Evolutionary conservation across 2,329 filamentous ascomycete genomes (phyloP).

Genomic region (Aureobasidium uvarum): DNA sequence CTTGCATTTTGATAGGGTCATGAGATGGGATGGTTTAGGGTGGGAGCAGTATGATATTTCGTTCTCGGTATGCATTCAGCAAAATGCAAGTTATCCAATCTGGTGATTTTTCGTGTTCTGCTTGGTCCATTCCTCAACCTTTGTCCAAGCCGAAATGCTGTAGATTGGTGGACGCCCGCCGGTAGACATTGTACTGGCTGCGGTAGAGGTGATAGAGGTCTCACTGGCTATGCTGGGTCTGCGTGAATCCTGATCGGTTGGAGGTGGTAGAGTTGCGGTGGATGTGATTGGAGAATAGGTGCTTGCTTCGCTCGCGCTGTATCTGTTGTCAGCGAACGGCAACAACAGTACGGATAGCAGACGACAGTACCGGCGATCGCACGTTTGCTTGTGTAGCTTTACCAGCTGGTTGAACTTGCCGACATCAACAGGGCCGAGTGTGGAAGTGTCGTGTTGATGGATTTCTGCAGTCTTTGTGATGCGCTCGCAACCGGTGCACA

Average conservation of each 20-base stretch:
- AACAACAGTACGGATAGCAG: too few relatives aligned
- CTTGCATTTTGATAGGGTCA: neutral
- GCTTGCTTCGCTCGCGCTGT: neutral
- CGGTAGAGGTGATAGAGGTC: neutral
- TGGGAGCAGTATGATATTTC: neutral
- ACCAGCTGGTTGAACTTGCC: slow-evolving; percentile 15
- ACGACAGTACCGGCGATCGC: slow-evolving; percentile 1
- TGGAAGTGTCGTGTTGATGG: neutral
- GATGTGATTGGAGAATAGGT: neutral
- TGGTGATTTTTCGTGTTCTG: too few relatives aligned
- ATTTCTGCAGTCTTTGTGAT: neutral
- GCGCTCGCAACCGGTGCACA: neutral
- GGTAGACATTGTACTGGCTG: neutral
- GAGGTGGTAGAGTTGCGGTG: neutral
- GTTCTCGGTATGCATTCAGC: neutral
- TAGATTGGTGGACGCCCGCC: neutral
- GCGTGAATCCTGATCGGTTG: neutral
- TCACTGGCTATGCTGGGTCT: neutral
- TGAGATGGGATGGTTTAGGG: neutral
- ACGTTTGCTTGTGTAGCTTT: slow-evolving; percentile 4
- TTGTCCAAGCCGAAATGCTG: neutral
- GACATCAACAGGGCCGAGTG: neutral
- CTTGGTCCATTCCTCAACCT: neutral
- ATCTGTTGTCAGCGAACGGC: neutral
- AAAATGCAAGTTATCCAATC: neutral